Conservation (phyloP, 1,284 basidiomycete species). For the Cutaneotrichosporon cavernicola region DNA sequence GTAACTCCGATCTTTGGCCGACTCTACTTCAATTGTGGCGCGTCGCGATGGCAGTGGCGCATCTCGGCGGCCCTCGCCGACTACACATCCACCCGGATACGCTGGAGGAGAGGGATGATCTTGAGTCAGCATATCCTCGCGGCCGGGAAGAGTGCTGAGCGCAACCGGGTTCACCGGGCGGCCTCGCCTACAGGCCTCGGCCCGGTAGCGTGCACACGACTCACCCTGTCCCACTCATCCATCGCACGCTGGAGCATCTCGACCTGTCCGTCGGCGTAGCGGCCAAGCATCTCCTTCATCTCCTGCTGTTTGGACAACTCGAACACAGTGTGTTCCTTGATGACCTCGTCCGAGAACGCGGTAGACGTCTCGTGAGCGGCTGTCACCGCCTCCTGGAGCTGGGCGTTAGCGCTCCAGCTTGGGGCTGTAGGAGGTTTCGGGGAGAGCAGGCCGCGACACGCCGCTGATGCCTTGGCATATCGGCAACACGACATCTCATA, state of each 20-base stretch:
- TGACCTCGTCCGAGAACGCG: conserved; percentile 89
- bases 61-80: not conserved
- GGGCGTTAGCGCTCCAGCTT: conserved; percentile 5
- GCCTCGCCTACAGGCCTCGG: not conserved
- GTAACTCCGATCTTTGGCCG: not conserved
- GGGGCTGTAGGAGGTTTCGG: not conserved
- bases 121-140: conserved; percentile 14
- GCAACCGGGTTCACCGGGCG: not conserved
- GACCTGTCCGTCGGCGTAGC: conserved; percentile 89
- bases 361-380: conserved; percentile 92
- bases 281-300: conserved; percentile 89
- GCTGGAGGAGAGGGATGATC: conserved; percentile 80
- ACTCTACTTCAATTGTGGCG: not conserved
- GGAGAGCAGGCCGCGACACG: not conserved
- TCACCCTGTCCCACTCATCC: conserved; percentile 81
- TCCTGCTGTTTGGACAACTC: conserved; percentile 86
- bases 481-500: not conserved
- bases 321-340: conserved; percentile 85
- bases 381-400: conserved; percentile 94
- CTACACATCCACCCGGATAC: conserved; percentile 78
- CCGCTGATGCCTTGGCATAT: not conserved
- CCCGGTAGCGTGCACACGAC: conserved; percentile 6
- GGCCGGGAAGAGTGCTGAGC: not conserved
- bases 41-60: not conserved
- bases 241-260: conserved; percentile 85